These are phyloP conservation scores for Apocynum venetum DNA, from an alignment of 257 asterid genomes.

Conservation along the genomic window DNA sequence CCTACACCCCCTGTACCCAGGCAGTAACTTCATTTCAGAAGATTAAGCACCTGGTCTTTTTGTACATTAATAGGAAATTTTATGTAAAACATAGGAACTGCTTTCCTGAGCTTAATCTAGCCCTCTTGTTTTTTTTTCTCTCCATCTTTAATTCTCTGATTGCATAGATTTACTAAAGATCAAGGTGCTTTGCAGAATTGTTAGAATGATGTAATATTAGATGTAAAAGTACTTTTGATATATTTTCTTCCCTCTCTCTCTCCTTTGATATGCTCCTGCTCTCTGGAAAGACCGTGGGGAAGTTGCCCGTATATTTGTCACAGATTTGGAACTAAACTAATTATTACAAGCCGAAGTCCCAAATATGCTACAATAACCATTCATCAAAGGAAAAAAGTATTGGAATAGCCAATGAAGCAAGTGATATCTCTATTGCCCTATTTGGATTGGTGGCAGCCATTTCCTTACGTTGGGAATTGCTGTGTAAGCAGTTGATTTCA, in stretches of 20 bases:
- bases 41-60: constrained; percentile 23
- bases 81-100: constrained; percentile 14
- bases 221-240: neutral
- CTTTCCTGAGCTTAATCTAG: neutral
- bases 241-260: too few species aligned
- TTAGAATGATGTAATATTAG: neutral
- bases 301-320: too few species aligned
- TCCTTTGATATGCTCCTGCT: neutral
- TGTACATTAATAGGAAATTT: constrained; percentile 36
- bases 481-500: too few species aligned
- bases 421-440: too few species aligned
- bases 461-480: too few species aligned
- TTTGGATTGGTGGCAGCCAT: too few species aligned
- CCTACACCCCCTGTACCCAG: constrained; percentile 78
- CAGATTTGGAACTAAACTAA: too few species aligned
- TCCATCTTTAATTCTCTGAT: neutral
- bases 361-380: too few species aligned
- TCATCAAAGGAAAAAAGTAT: too few species aligned
- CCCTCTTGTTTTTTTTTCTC: neutral
- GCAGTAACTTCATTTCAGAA: constrained; percentile 43
- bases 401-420: too few species aligned
- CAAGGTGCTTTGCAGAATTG: constrained; percentile 6
- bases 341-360: too few species aligned
- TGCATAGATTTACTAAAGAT: neutral
- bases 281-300: neutral